A percentile compares a stretch with the other conserved stretches of the same genome.
phyloP scores from a whole-genome alignment of 768 basidiomycete genomes.

The Favolaschia claudopus region DNA sequence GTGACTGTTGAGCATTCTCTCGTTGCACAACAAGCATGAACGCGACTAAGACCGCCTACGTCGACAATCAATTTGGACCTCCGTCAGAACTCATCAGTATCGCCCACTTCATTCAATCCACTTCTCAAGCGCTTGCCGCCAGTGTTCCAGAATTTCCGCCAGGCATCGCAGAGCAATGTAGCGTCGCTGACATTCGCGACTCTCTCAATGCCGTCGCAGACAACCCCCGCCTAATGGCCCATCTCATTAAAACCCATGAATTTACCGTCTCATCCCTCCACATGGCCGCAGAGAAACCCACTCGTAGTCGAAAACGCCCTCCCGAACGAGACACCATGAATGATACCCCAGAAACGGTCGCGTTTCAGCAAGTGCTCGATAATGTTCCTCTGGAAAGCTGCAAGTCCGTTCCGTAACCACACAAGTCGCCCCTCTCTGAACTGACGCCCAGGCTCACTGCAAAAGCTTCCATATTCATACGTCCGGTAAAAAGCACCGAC shows the following conservation, averaged over 20 bases:
- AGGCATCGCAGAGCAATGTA: slow-evolving; percentile 41
- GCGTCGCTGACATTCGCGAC: slow-evolving; percentile 31
- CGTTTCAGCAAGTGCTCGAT: slow-evolving; percentile 61
- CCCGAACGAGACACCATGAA: slow-evolving; percentile 44
- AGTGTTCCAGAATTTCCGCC: slow-evolving; percentile 8
- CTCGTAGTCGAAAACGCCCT: slow-evolving; percentile 41
- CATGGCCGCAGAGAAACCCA: slow-evolving; percentile 39
- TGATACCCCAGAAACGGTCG: slow-evolving; percentile 54
- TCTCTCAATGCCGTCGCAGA: slow-evolving; percentile 14
- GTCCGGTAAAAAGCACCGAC: slow-evolving; percentile 70
- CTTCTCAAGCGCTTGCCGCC: slow-evolving; percentile 3
- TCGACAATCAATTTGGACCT: slow-evolving; percentile 69
- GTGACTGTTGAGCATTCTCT: too few species aligned
- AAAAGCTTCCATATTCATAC: slow-evolving; percentile 67
- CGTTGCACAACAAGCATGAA: too few species aligned
- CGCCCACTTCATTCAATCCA: slow-evolving; percentile 48
- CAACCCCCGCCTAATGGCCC: slow-evolving; percentile 11
- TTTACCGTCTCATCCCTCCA: slow-evolving; percentile 10
- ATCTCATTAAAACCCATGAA: slow-evolving; percentile 23
- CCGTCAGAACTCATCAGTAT: slow-evolving; percentile 64
- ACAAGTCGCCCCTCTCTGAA: slow-evolving; percentile 7
- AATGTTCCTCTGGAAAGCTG: slow-evolving; percentile 62
- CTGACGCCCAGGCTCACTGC: slow-evolving; percentile 49
- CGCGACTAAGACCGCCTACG: slow-evolving; percentile 23
- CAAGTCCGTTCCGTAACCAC: slow-evolving; percentile 52